Base-by-base conservation (phyloP, 495 filamentous ascomycete genomes). In the Penicillium tannophilum region DNA sequence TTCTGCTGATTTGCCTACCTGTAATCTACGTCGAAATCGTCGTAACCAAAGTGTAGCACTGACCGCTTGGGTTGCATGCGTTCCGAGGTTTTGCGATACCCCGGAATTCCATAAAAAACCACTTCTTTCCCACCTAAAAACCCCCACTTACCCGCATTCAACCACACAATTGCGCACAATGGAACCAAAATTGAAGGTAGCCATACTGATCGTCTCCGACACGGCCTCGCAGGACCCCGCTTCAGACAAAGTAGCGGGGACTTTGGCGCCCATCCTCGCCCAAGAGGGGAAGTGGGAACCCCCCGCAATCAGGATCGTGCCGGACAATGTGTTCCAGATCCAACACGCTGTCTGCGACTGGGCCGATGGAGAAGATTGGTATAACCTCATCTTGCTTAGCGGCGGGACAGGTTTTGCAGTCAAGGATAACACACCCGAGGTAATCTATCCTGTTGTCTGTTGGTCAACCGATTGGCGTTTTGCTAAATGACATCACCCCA, bases 371-470 rank as follows among this genome's bases (percentile, higher is more conserved):
- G 63, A 72, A 23, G 71, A 84, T 61, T 74, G 74, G 19, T 64
- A 85, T 11, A 93, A 97, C 73, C 75, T 98, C 48, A 84, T 99
- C 51, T 72, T 97, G 49, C 89, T 91, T 2, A 97, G 90, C 8
- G 94, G 94, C 52, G 94, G 94, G 12, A 99, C 94, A 5, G 94
- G 94, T 6, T 99, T 99, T 74, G 88, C 95, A 11, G 74, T 87
- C n/a, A 84, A 88, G 51, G 94, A 99, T 74, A 76, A 79, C 53
- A 99, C 94, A 0, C 94, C 94, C 11, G 94, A 99, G 78, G 89
- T 90, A 70, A 46, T 83, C 72, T 9, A 57, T 52, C 53, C 16
- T 39, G 11, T 52, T 42, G 36, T 41, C 43, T 43, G 17, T n/a
- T 52, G 30, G 31, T 44, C 52, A 58, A 28, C 58, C 54, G 53